These are phyloP conservation scores for Spizellomyces punctatus DNA, from an alignment of 192 early-diverging fungal genomes.

Conservation along the genomic window DNA sequence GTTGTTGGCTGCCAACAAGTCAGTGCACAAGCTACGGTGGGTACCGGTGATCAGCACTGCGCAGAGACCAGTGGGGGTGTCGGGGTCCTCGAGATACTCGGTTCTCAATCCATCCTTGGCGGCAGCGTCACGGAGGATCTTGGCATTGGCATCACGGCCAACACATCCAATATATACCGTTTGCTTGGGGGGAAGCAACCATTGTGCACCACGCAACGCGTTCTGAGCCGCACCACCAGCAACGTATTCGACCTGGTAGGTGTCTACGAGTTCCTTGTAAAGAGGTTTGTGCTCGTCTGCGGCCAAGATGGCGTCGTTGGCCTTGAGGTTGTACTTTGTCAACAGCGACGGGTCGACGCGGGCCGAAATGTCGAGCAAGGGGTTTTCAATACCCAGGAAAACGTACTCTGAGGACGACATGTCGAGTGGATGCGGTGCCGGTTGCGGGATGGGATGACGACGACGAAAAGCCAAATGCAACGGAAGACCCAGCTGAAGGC, in stretches of 20 bases:
- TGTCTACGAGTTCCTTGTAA: slow-evolving; percentile 80
- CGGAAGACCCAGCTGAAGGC: too few relatives aligned
- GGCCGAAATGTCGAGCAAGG: slow-evolving; percentile 95
- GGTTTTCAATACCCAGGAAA: slow-evolving; percentile 95
- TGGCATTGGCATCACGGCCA: slow-evolving; percentile 81
- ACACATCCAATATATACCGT: slow-evolving; percentile 95
- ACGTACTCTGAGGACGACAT: slow-evolving; percentile 26
- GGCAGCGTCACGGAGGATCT: slow-evolving; percentile 76
- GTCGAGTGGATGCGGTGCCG: not conserved
- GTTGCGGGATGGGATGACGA: too few relatives aligned
- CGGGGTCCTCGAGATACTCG: slow-evolving; percentile 82
- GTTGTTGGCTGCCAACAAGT: slow-evolving; percentile 92
- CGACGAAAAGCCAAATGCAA: too few relatives aligned
- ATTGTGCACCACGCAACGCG: slow-evolving; percentile 80
- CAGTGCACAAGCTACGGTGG: slow-evolving; percentile 88
- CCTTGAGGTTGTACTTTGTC: slow-evolving; percentile 85
- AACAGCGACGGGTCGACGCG: slow-evolving; percentile 73
- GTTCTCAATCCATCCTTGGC: slow-evolving; percentile 81
- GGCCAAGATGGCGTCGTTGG: slow-evolving; percentile 96
- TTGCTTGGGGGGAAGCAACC: slow-evolving; percentile 81
- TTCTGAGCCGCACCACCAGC: slow-evolving; percentile 98
- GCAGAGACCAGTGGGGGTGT: slow-evolving; percentile 89
- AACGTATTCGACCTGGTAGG: slow-evolving; percentile 74
- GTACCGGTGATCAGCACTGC: slow-evolving; percentile 92
- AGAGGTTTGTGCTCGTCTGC: slow-evolving; percentile 84